These are phyloP conservation scores for Akanthomyces dipterigenus DNA, from an alignment of 2,329 filamentous ascomycete genomes.

Conservation along the genomic window DNA sequence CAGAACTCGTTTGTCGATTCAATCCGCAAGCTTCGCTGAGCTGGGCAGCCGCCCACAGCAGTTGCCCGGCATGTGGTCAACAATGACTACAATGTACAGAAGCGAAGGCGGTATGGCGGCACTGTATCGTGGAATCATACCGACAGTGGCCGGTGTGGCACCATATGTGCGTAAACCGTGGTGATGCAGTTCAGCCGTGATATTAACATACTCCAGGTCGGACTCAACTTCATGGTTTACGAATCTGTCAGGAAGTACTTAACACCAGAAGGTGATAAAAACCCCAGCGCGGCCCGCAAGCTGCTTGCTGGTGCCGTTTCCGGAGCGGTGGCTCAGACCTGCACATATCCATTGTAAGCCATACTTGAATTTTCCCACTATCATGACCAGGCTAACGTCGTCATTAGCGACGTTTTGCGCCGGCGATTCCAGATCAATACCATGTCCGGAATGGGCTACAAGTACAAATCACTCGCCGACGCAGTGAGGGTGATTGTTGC, in stretches of 20 bases:
- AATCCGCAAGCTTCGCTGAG: constrained; percentile 88
- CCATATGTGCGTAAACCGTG: constrained; percentile 61
- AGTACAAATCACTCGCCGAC: constrained; percentile 82
- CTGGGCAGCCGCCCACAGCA: constrained; percentile 58
- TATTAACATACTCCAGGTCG: constrained; percentile 52
- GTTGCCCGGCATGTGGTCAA: constrained; percentile 87
- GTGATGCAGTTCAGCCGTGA: constrained; percentile 1
- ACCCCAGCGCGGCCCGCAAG: constrained; percentile 74
- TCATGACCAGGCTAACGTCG: constrained; percentile 18
- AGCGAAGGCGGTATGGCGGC: constrained; percentile 79
- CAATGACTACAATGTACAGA: constrained; percentile 77
- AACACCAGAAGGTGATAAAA: constrained; percentile 80
- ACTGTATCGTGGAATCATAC: constrained; percentile 89
- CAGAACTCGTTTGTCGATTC: constrained; percentile 90
- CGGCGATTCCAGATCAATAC: constrained; percentile 97
- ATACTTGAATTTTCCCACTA: neutral
- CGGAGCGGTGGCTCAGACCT: constrained; percentile 94
- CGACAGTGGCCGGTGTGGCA: constrained; percentile 89
- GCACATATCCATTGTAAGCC: constrained; percentile 93
- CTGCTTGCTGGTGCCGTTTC: constrained; percentile 85
- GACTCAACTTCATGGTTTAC: constrained; percentile 98
- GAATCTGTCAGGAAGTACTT: constrained; percentile 78
- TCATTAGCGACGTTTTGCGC: constrained; percentile 73
- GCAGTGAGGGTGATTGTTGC: constrained; percentile 74
- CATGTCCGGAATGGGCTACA: constrained; percentile 96